A percentile compares a stretch with the other conserved stretches of the same genome.
Evolutionary conservation across 2,329 filamentous ascomycete genomes (phyloP).

Genomic region (Stenocarpella maydis): DNA sequence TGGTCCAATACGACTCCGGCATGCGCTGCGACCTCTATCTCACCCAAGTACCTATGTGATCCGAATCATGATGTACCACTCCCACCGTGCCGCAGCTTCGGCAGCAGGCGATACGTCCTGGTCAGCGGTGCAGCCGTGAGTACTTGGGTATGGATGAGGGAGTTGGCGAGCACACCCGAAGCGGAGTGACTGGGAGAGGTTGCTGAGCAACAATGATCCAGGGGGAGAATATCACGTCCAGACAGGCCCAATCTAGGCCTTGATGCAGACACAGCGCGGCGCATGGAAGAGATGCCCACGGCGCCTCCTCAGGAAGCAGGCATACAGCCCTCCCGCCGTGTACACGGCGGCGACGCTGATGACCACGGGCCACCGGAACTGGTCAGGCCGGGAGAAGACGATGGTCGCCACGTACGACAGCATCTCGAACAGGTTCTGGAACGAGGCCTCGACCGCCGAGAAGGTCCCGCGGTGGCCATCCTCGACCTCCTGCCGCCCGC

Average conservation of each 20-base stretch:
- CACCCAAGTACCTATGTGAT: no score
- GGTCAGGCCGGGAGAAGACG: slow-evolving; percentile 65
- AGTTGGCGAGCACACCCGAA: no score
- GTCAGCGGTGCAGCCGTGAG: no score
- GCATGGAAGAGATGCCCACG: slow-evolving; percentile 68
- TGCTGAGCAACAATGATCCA: no score
- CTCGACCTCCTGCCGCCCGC: slow-evolving; percentile 56
- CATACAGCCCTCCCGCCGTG: slow-evolving; percentile 59
- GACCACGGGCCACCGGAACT: slow-evolving; percentile 70
- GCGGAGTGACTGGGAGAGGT: no score
- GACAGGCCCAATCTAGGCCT: neutral
- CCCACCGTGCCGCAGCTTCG: no score
- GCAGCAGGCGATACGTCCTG: no score
- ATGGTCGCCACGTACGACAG: slow-evolving; percentile 72
- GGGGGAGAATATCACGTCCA: no score
- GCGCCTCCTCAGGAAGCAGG: slow-evolving; percentile 62
- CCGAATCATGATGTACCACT: no score
- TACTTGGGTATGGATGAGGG: no score
- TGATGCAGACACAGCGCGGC: slow-evolving; percentile 39
- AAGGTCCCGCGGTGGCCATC: slow-evolving; percentile 70
- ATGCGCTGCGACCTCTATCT: no score
- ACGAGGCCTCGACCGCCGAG: slow-evolving; percentile 71
- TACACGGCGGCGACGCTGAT: slow-evolving; percentile 65
- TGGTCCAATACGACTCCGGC: no score
- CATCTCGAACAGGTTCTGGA: slow-evolving; percentile 76